Conservation (phyloP, 2,329 filamentous ascomycete species). For the Aspergillus hortae region DNA sequence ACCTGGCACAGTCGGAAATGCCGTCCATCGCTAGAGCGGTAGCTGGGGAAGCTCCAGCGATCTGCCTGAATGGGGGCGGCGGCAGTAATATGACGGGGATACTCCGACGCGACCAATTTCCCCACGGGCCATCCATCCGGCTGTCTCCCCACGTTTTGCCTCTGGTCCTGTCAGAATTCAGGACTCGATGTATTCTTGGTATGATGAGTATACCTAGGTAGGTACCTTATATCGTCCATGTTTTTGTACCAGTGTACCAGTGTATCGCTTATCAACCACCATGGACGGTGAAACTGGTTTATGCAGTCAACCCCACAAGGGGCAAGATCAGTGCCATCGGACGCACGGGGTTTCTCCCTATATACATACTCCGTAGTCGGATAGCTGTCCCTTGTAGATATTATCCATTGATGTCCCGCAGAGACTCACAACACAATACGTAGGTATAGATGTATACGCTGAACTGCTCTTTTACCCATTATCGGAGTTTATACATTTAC, state of each 20-base stretch:
- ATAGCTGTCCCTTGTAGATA: too few relatives aligned
- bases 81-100: not conserved
- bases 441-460: too few relatives aligned
- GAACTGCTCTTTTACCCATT: too few relatives aligned
- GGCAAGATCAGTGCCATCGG: not conserved
- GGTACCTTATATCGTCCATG: too few relatives aligned
- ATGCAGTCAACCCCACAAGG: not conserved
- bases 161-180: too few relatives aligned
- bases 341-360: too few relatives aligned
- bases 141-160: not conserved
- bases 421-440: too few relatives aligned
- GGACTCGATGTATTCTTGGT: too few relatives aligned
- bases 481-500: too few relatives aligned
- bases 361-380: not conserved
- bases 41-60: not conserved
- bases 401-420: too few relatives aligned
- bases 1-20: constrained; percentile 21
- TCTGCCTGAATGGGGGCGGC: not conserved
- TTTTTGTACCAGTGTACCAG: too few relatives aligned
- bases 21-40: constrained; percentile 14
- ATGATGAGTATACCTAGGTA: too few relatives aligned
- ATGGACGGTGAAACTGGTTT: not conserved
- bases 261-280: not conserved
- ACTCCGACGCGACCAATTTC: not conserved
- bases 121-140: not conserved